Evolutionary conservation across 495 filamentous ascomycete genomes (phyloP), one percentile per base, ranked within the genome.

Genomic region (Penicillium nucicola): DNA sequence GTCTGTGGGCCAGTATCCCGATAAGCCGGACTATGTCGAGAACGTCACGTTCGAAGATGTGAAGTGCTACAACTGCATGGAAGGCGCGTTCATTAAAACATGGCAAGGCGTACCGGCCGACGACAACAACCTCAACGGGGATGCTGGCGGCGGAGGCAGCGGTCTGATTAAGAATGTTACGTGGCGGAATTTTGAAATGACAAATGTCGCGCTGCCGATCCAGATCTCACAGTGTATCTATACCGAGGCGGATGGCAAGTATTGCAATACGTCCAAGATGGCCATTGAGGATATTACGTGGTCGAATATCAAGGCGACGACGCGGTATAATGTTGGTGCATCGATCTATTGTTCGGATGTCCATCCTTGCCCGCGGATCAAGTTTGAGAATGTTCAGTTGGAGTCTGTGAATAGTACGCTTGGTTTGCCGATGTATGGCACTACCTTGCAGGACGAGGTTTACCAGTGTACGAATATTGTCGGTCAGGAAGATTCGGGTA

Each of bases 201-300:
- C 64, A 31, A 70, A 80, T 33, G 75, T 75, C 58, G 72, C 75
- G 68, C 77, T 69, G 32, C 81, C 79, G 13, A 79, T 83, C 54
- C 80, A 83, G 56, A 73, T 84, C 19, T 79, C 77, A 11, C 66
- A 72, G 13, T 84, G 81, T 57, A 83, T 82, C 58, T 84, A 83
- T 63, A 74, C 67, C 18, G 60, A 56, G 45, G 49, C 55, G 19
- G 69, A 61, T 43, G 51, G 48, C 9, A 57, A 59, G 12, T 52
- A 42, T 44, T 82, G 80, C 69, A 77, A 83, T 50, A 64, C 59
- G n/a, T 77, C 69, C 23, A 74, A 71, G 45, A 64, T 82, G 37
- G 62, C 72, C 23, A 77, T 80, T 48, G 52, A 58, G 19, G 70
- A 80, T 55, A 65, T 84, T 38, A 71, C 62, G 25, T 84, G 76